These are phyloP conservation scores for Teunomyces kruisii DNA, from an alignment of 805 yeast species.

Conservation along the genomic window DNA sequence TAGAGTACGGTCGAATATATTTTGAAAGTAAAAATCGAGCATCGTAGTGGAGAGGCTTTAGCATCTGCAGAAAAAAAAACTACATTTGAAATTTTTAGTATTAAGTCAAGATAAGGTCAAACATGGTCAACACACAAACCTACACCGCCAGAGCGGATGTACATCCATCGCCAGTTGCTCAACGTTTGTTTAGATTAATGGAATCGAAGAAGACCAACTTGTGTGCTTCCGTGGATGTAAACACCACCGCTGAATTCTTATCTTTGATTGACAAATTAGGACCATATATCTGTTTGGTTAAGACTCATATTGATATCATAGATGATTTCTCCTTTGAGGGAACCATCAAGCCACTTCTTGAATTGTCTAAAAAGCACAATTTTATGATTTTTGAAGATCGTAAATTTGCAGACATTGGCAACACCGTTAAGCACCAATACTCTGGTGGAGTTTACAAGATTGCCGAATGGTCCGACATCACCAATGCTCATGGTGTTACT, in stretches of 20 bases:
- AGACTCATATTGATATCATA: slow-evolving; percentile 92
- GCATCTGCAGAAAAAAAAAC: neutral
- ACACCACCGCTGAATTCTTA: slow-evolving; percentile 74
- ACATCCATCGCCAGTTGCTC: slow-evolving; percentile 80
- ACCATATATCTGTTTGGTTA: slow-evolving; percentile 86
- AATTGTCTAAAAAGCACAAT: slow-evolving; percentile 73
- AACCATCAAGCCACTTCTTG: slow-evolving; percentile 73
- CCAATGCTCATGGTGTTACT: slow-evolving; percentile 96
- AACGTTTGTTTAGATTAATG: slow-evolving; percentile 70
- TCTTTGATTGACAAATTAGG: slow-evolving; percentile 75
- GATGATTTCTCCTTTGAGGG: slow-evolving; percentile 83
- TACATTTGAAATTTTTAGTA: neutral
- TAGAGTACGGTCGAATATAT: neutral
- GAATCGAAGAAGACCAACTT: slow-evolving; percentile 79
- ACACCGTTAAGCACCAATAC: slow-evolving; percentile 93
- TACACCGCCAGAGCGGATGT: slow-evolving; percentile 68
- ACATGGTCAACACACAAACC: slow-evolving; percentile 29
- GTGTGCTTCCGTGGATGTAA: slow-evolving; percentile 93
- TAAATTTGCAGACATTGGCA: slow-evolving; percentile 97
- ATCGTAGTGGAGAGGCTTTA: neutral
- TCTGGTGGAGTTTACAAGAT: slow-evolving; percentile 86
- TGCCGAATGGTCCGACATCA: slow-evolving; percentile 93
- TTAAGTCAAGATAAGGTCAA: neutral
- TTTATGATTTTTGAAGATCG: slow-evolving; percentile 95
- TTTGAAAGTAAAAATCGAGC: too few relatives aligned